Evolutionary conservation across 768 basidiomycete species (phyloP), one percentile per base, ranked within the genome.

Genomic region (Fomitopsis serialis): DNA sequence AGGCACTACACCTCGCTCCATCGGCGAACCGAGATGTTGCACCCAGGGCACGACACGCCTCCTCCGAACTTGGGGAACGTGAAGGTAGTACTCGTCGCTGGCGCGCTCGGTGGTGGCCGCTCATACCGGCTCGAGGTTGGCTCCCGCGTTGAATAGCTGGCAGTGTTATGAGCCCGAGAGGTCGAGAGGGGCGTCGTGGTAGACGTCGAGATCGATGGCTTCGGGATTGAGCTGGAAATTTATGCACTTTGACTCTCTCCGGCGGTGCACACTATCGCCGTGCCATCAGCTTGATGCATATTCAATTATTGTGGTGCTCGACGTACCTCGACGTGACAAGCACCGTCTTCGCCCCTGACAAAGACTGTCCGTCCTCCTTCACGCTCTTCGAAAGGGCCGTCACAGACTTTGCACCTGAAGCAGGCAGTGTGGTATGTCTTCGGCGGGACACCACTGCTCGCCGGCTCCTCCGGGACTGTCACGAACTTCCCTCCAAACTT

Each of bases 1-100:
- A 24, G 89, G 85, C 36, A 93, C 86, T 27, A 92, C 89, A 9
- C 91, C 91, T 54, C 80, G 75, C 62, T 92, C 91, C 89, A 93
- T 92, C 1, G 80, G 80, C 15, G 87, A 88, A 92, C 91, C 0
- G 79, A 63, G 60, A 79, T 82, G 49, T 73, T 74, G 66, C 91
- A 93, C 23, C 87, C 89, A 10, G 89, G 89, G 61, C 91, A 93
- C 13, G 74, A 58, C n/a, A 74, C 70, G 32, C 76, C 73, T 46
- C 78, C 75, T 12, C 85, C 85, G 61, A 86, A 87, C 5, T 82
- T 79, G 2, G 59, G 61, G 21, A 55, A 58, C 42, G 80, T 76
- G 58, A 76, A 53, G 58, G 66, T 51, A 52, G 62, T 56, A 57
- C 67, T 50, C 6, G 67, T 67, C 4, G 72, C 46, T 6, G 75